Conservation (phyloP, 176 grass and related monocot genomes). For the Guadua angustifolia region DNA sequence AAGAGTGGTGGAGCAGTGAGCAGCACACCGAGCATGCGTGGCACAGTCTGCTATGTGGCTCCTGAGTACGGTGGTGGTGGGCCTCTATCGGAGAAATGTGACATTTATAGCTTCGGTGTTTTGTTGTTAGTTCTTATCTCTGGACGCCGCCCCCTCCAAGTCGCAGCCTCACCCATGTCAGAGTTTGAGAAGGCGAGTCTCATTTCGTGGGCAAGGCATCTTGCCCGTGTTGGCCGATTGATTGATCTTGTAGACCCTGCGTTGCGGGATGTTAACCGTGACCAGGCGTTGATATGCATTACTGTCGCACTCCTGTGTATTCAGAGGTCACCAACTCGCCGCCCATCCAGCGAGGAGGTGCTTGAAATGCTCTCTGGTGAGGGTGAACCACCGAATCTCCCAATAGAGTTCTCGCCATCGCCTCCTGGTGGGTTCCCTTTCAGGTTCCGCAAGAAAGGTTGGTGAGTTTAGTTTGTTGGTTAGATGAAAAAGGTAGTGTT, state of each 20-base stretch:
- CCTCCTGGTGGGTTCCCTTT: conserved; percentile 76
- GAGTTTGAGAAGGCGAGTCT: conserved; percentile 95
- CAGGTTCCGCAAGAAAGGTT: conserved; percentile 71
- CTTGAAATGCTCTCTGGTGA: conserved; percentile 72
- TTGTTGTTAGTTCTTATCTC: conserved; percentile 86
- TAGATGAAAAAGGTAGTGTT: conserved; percentile 43
- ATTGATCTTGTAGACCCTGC: conserved; percentile 85
- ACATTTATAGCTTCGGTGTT: conserved; percentile 96
- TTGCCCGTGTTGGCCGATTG: conserved; percentile 72
- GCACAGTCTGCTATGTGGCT: conserved; percentile 95
- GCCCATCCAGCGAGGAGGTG: conserved; percentile 72
- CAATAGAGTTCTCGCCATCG: conserved; percentile 79
- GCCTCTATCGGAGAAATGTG: conserved; percentile 89
- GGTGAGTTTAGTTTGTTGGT: conserved; percentile 58
- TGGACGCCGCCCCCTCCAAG: conserved; percentile 82
- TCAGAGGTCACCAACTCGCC: conserved; percentile 69
- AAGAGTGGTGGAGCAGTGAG: conserved; percentile 79
- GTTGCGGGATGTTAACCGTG: conserved; percentile 63
- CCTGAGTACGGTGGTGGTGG: conserved; percentile 82
- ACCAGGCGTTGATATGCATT: conserved; percentile 82
- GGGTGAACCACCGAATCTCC: conserved; percentile 72
- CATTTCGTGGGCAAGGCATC: conserved; percentile 89
- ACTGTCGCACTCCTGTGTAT: conserved; percentile 88
- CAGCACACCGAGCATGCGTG: conserved; percentile 97
- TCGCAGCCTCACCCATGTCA: conserved; percentile 79